Conservation (phyloP, 257 asterid species). For the Plantago ovata region DNA sequence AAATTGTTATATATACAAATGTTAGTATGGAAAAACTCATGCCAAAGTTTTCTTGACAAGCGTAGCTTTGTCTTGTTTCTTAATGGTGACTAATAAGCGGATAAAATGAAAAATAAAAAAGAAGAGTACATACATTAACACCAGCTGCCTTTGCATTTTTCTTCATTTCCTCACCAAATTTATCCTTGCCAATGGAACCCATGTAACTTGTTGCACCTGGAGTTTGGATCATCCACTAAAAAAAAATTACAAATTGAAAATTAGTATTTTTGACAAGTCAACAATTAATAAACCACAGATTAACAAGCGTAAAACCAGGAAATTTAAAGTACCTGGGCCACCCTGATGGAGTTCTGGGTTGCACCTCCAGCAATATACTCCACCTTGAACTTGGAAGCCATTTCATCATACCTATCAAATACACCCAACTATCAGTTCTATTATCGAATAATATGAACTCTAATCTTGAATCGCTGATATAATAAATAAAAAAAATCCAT, state of each 20-base stretch:
- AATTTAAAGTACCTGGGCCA: constrained; percentile 57
- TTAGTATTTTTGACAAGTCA: not conserved
- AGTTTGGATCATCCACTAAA: constrained; percentile 35
- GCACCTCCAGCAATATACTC: constrained; percentile 94
- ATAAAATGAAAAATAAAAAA: constrained; percentile 8
- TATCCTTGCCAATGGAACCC: constrained; percentile 66
- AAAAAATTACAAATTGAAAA: constrained; percentile 16
- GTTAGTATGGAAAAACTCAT: not conserved
- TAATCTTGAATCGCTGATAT: no score
- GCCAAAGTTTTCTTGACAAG: not conserved
- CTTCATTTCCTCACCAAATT: constrained; percentile 90
- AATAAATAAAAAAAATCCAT: no score
- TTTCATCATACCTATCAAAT: constrained; percentile 62
- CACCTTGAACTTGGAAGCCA: constrained; percentile 60
- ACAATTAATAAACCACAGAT: not conserved
- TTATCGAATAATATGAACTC: not conserved
- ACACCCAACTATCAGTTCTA: constrained; percentile 16
- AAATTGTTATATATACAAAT: not conserved
- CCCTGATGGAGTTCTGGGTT: constrained; percentile 75
- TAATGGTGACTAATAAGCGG: not conserved
- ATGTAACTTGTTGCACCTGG: constrained; percentile 88
- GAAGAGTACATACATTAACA: constrained; percentile 50
- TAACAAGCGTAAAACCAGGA: constrained; percentile 12
- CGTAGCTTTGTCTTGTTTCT: no score
- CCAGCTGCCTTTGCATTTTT: constrained; percentile 67